Base-by-base conservation (phyloP, 768 basidiomycete genomes). In the Terana coerulea region DNA sequence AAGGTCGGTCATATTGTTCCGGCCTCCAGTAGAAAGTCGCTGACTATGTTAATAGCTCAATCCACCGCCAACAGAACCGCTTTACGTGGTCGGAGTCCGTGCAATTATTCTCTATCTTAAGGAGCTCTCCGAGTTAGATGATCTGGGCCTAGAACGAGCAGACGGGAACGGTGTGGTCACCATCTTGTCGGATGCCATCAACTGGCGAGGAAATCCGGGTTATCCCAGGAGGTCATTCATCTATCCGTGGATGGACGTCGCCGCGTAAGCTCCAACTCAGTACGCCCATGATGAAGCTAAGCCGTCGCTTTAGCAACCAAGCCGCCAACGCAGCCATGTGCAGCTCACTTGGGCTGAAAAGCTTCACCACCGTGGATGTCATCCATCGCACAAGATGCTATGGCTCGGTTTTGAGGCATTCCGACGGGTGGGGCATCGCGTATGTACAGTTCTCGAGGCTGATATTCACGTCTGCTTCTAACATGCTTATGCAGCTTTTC, bases 381-480 rank as follows among this genome's bases (percentile, higher is more conserved):
- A 64, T 70, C 14, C 94, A 98, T 67, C 75, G 84, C 7, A 83
- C 83, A 30, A 70, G 75, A 17, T 88, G 86, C 49, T 90, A 82
- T 65, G 94, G 92, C 1, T 67, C 78, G 9, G 78, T 86, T 31
- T 67, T 95, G 40, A 75, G 75, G 39, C 86, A 90, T 63, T 47
- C 58, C 17, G 82, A 87, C 43, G 89, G 82, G 3, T 92, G 88
- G 88, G 86, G 85, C 61, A 70, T 90, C 17, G 81, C 78, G 88
- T 91, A 62, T 53, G 86, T 75, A 11, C 8, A 14, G 6, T 28
- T 22, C 44, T 39, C 6, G 17, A 28, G 8, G 29, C 15, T 39
- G 41, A 26, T 19, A 21, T 33, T 33, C 29, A 15, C 35, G 30
- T 51, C 40, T 33, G 11, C 11, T 21, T 7, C 54, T 52, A 47